Percentiles rank a stretch among this genome's conserved stretches.
Conservation (phyloP, 305 asterid species). For the Fraxinus latifolia region DNA sequence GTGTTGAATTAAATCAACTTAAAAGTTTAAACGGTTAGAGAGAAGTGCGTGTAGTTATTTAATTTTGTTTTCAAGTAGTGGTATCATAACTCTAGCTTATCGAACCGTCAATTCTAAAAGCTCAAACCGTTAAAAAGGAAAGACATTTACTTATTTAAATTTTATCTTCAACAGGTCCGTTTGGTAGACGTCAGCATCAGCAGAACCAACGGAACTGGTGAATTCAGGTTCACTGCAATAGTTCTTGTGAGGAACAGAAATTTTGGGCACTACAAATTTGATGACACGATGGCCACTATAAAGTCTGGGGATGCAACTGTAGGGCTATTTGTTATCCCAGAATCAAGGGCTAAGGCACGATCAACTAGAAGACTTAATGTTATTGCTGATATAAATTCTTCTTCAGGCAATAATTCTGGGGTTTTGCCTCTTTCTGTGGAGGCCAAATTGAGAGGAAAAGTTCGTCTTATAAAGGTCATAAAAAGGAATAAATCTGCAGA, state of each 20-base stretch:
- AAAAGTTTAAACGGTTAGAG: not conserved
- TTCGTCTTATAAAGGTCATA: conserved; percentile 37
- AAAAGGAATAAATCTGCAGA: conserved; percentile 35
- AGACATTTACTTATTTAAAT: not conserved
- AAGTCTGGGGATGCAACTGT: not conserved
- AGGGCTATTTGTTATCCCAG: conserved; percentile 32
- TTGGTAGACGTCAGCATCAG: conserved; percentile 18
- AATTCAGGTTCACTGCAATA: conserved; percentile 19
- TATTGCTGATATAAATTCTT: conserved; percentile 14
- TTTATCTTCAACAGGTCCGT: not conserved
- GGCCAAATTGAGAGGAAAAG: conserved; percentile 44
- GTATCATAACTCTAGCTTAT: not conserved
- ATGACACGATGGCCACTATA: conserved; percentile 21
- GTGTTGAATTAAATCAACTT: not conserved
- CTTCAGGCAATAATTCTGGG: conserved; percentile 9
- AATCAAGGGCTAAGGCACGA: conserved; percentile 33
- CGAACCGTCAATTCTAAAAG: not conserved
- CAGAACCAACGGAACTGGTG: not conserved
- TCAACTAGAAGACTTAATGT: conserved; percentile 30
- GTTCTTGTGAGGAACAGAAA: conserved; percentile 35
- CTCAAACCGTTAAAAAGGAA: not conserved
- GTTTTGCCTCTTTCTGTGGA: conserved; percentile 24
- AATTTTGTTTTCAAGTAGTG: not conserved
- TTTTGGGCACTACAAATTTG: conserved; percentile 38
- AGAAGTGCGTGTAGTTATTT: not conserved